Evolutionary conservation across 176 grass and related monocot species (phyloP), one percentile per base, ranked within the genome.

Genomic region (Raddia distichophylla): DNA sequence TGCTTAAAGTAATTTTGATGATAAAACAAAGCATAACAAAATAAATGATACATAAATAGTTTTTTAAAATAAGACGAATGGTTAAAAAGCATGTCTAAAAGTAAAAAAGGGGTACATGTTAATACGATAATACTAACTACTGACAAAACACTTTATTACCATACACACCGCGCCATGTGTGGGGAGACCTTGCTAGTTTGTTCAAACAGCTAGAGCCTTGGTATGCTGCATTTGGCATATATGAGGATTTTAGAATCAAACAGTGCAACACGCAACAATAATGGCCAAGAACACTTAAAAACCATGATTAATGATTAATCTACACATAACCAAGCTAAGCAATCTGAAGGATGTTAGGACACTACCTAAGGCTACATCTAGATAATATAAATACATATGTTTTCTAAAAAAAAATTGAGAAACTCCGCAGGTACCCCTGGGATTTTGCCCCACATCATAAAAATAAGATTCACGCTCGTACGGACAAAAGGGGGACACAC

Each of bases 381-480:
- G 8, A 7, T 66, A 66, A 66, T 9, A 66, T 66, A 66, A 43
- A 18, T 43, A 35, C 1, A 27, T 27, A 27, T 27, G 27, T 27
- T 27, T 27, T 27, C 27, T 27, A 27, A 27, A 27, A 27, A 27
- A 27, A 66, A 66, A 15, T 18, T 18, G 14, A 56, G 12, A 83
- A 66, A 66, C 40, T 18, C 57, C 57, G 37, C 8, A 45, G 32
- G 15, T 20, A 57, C 33, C 13, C 46, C 10, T 20, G 11, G 13
- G 60, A 60, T 68, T 66, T 17, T 40, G 37, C 6, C 35, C 22
- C 7, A 27, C 9, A 15, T 69, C 20, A 48, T 10, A 76, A 76
- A 76, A 84, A 64, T 53, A 77, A 61, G 64, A 32, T 78, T 18
- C 83, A 85, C 46, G 46, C 55, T 63, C 18, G 83, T 71, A 85